phyloP scores from a whole-genome alignment of 148 eudicot genomes.

The Camellia lanceoleosa region DNA sequence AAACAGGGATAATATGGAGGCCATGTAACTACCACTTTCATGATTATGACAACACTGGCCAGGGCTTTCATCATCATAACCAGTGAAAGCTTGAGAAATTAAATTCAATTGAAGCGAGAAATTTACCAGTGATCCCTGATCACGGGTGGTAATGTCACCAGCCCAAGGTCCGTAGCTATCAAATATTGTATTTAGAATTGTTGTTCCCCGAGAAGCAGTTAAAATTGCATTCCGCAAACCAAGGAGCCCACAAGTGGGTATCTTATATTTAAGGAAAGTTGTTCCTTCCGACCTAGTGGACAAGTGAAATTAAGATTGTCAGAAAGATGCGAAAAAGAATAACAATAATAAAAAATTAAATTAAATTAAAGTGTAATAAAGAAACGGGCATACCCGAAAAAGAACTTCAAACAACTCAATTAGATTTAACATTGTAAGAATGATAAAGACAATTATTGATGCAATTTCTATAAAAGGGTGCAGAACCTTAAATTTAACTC shows the following conservation, averaged over 20 bases:
- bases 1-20: no score
- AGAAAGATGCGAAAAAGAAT: not conserved
- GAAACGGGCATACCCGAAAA: conserved; percentile 6
- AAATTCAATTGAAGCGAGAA: conserved; percentile 12
- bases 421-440: not conserved
- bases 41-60: not conserved
- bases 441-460: not conserved
- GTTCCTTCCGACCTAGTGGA: conserved; percentile 75
- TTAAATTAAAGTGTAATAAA: no score
- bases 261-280: conserved; percentile 70
- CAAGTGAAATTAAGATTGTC: conserved; percentile 3
- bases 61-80: not conserved
- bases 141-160: conserved; percentile 91
- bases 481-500: not conserved
- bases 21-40: not conserved
- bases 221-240: conserved; percentile 85
- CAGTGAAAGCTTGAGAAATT: not conserved
- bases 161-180: conserved; percentile 97
- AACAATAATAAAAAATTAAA: not conserved
- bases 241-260: conserved; percentile 97
- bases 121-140: conserved; percentile 88
- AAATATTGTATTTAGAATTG: conserved; percentile 90
- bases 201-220: conserved; percentile 96
- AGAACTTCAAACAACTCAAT: not conserved
- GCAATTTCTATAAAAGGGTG: not conserved